Evolutionary conservation across 2,329 filamentous ascomycete genomes (phyloP).

Genomic region (Colletotrichum liriopes): DNA sequence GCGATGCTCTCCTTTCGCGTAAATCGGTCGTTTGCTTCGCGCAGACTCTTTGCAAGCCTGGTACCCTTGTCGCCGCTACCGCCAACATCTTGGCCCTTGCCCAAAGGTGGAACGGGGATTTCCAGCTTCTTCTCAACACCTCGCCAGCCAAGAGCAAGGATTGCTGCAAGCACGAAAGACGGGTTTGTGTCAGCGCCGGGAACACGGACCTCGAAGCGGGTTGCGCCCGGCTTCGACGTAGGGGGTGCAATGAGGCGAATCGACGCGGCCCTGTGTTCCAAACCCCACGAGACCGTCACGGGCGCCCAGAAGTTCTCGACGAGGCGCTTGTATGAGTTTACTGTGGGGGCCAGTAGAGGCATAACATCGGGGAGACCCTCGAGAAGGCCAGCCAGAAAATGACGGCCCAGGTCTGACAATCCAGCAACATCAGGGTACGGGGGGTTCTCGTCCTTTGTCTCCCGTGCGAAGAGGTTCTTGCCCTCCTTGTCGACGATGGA

Average conservation of each 20-base stretch:
- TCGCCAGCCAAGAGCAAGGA: constrained; percentile 90
- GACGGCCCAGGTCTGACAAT: constrained; percentile 89
- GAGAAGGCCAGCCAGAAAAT: constrained; percentile 93
- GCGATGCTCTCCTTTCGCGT: constrained; percentile 85
- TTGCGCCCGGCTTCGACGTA: constrained; percentile 86
- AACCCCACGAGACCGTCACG: constrained; percentile 96
- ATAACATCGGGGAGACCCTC: constrained; percentile 94
- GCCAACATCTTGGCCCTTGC: constrained; percentile 87
- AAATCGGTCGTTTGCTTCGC: constrained; percentile 87
- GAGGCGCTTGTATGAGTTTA: constrained; percentile 98
- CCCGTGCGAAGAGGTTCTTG: constrained; percentile 85
- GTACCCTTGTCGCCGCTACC: constrained; percentile 79
- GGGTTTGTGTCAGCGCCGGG: constrained; percentile 96
- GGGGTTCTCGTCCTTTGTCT: constrained; percentile 77
- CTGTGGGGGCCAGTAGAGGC: constrained; percentile 92
- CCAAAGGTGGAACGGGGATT: constrained; percentile 85
- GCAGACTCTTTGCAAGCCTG: constrained; percentile 86
- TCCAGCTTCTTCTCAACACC: constrained; percentile 94
- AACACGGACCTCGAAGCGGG: constrained; percentile 92
- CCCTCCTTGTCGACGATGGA: constrained; percentile 87
- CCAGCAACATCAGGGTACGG: constrained; percentile 82
- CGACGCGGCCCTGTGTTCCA: constrained; percentile 94
- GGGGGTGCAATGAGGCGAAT: constrained; percentile 92
- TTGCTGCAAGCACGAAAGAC: constrained; percentile 87
- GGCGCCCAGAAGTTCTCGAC: constrained; percentile 99